Evolutionary conservation across 2,329 filamentous ascomycete species (phyloP).

Genomic region (Erysiphe pulchra): DNA sequence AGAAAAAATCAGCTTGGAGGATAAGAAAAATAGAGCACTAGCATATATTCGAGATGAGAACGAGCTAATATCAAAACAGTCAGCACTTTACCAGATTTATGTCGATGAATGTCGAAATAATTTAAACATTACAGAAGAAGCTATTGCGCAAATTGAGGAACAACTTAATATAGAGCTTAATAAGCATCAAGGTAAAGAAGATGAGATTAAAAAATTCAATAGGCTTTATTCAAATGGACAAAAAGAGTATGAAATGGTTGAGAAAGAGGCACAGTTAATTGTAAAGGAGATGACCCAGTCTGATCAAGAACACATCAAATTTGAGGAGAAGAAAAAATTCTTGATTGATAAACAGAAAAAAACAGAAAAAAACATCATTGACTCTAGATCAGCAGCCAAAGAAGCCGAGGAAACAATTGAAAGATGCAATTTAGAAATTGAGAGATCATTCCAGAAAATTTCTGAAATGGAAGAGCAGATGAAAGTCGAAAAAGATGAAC

Average conservation of each 20-base stretch:
- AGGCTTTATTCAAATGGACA: slow-evolving; percentile 60
- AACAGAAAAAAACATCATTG: slow-evolving; percentile 63
- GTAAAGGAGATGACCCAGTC: slow-evolving; percentile 76
- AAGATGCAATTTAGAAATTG: slow-evolving; percentile 54
- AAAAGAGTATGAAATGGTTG: slow-evolving; percentile 60
- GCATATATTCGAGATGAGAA: slow-evolving; percentile 83
- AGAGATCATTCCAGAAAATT: slow-evolving; percentile 50
- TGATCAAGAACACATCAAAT: slow-evolving; percentile 91
- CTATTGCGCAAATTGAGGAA: slow-evolving; percentile 70
- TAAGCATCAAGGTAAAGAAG: slow-evolving; percentile 74
- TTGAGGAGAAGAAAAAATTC: slow-evolving; percentile 95
- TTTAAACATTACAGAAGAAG: slow-evolving; percentile 65
- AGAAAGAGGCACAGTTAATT: slow-evolving; percentile 56
- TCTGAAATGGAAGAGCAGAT: slow-evolving; percentile 50
- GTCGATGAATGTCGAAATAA: slow-evolving; percentile 76
- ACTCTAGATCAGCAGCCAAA: slow-evolving; percentile 44
- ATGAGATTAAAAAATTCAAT: slow-evolving; percentile 71
- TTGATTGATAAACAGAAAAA: slow-evolving; percentile 79
- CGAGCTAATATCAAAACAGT: slow-evolving; percentile 70
- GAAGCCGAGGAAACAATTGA: slow-evolving; percentile 58
- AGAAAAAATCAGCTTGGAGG: slow-evolving; percentile 74
- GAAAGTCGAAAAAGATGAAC: slow-evolving; percentile 54
- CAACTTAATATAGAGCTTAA: slow-evolving; percentile 70
- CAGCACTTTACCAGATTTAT: slow-evolving; percentile 77
- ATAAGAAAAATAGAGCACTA: slow-evolving; percentile 88